Percentiles rank a stretch among this genome's conserved stretches.
Conservation (phyloP, 106 monocot species). For the Vanilla planifolia region DNA sequence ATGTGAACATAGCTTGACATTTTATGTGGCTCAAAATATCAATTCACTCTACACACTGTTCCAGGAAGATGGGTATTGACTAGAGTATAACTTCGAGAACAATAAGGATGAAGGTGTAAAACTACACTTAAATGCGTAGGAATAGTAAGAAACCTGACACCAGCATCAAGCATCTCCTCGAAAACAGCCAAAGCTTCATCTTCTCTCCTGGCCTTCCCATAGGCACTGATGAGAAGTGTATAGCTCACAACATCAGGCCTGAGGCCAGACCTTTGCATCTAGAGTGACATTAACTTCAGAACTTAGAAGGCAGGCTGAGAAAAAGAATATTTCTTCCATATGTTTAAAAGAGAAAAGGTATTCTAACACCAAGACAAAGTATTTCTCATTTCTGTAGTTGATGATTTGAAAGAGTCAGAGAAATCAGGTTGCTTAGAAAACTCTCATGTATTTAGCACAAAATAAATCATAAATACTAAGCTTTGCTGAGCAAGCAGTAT, state of each 20-base stretch:
- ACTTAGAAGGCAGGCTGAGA: neutral
- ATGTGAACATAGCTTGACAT: neutral
- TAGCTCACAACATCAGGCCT: conserved; percentile 98
- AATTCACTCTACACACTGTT: neutral
- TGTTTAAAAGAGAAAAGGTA: too few species aligned
- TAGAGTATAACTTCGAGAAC: too few species aligned
- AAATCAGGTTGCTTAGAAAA: too few species aligned
- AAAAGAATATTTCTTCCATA: too few species aligned
- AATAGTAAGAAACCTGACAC: conserved; percentile 60
- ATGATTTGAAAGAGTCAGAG: too few species aligned
- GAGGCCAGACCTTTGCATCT: conserved; percentile 92
- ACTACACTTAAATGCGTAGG: neutral
- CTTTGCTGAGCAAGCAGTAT: too few species aligned
- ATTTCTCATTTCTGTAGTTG: too few species aligned
- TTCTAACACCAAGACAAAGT: too few species aligned
- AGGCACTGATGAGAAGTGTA: conserved; percentile 85
- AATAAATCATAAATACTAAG: too few species aligned
- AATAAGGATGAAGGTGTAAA: neutral
- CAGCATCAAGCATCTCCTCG: conserved; percentile 98
- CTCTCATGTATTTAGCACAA: too few species aligned
- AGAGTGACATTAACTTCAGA: neutral
- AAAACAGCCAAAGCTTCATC: conserved; percentile 97
- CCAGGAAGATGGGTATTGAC: neutral
- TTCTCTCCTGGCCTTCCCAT: conserved; percentile 95
- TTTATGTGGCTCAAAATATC: conserved; percentile 1